Evolutionary conservation across 345 rosid genomes (phyloP), one percentile per base, ranked within the genome.

Genomic region (rapeseed (Brassica napus)): DNA sequence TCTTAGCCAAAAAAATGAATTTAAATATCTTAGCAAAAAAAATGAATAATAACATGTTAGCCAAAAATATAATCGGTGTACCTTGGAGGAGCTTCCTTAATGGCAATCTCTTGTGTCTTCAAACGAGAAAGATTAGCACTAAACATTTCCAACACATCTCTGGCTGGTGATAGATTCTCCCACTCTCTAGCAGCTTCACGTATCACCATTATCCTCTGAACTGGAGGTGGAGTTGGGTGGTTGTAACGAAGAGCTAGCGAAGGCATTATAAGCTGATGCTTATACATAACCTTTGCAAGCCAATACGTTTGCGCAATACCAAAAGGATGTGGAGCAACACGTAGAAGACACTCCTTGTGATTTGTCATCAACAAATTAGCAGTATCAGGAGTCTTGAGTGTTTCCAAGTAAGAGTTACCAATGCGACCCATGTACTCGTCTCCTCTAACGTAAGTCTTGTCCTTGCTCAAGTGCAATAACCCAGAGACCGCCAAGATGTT

Each of bases 291-390:
- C 4, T 73, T 61, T 4, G 75, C 24, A 58, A 71, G 66, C 66
- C 55, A 71, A 35, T 23, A 71, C 24, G 66, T 71, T 24, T 58
- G 55, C 0, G 57, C 66, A 72, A 72, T 2, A 72, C 75, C 68
- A 60, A 72, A 72, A 62, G 77, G 69, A 62, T 62, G 77, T 3
- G 69, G 69, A 11, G 61, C 32, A 28, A 62, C 12, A 63, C 69
- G 69, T 28, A 73, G 60, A 63, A 73, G 69, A 73, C 69, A 73
- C 69, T 47, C 62, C 67, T 73, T 63, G 35, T 63, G 47, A 0
- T 2, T 31, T 30, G n/a, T 39, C 58, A 26, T n/a, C 16, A 23
- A 4, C 37, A 59, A 3, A 8, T 23, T 59, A 52, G 2, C 9
- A 0, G 55, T 60, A 26, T 44, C 49, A 10, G 47, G 28, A 47